Conservation (phyloP, 2,329 filamentous ascomycete genomes). For the Penicillium janthinellum region DNA sequence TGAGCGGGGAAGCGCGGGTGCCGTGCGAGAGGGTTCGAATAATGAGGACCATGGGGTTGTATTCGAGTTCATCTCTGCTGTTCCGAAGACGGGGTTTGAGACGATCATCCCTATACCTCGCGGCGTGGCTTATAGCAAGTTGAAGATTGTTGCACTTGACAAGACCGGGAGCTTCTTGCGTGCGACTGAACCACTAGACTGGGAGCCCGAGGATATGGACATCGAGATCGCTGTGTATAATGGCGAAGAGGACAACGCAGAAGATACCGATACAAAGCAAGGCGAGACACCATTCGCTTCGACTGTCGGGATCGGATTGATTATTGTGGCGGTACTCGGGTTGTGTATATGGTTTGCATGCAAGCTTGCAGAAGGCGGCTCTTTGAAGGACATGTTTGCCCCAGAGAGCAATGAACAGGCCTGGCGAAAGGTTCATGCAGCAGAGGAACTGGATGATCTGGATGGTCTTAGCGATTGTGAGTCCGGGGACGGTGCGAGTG, state of each 20-base stretch:
- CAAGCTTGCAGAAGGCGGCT: background rate
- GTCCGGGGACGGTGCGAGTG: conserved; percentile 1
- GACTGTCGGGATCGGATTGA: conserved; percentile 7
- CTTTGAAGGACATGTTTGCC: background rate
- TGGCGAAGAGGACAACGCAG: conserved; percentile 1
- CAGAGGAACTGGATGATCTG: conserved; percentile 7
- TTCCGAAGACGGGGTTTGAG: conserved; percentile 33
- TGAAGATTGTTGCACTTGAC: conserved; percentile 30
- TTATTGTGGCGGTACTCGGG: conserved; percentile 4
- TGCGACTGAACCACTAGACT: conserved; percentile 20
- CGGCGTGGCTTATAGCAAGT: conserved; percentile 7
- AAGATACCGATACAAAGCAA: background rate
- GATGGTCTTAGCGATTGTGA: conserved; percentile 10
- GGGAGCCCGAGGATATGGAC: conserved; percentile 21
- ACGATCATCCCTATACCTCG: conserved; percentile 29
- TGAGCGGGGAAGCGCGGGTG: background rate
- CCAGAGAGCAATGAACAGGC: background rate
- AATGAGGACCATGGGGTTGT: conserved; percentile 7
- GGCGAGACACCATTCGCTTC: background rate
- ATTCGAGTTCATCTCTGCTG: conserved; percentile 23
- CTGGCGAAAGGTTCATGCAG: background rate
- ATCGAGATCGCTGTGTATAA: conserved; percentile 15
- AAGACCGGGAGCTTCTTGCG: conserved; percentile 23
- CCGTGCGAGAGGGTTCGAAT: background rate
- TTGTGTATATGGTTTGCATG: conserved; percentile 5